A percentile compares a stretch with the other conserved stretches of the same genome.
These are phyloP conservation scores for Endothia cerciana DNA, from an alignment of 2,329 filamentous ascomycete genomes.

Conservation along the genomic window DNA sequence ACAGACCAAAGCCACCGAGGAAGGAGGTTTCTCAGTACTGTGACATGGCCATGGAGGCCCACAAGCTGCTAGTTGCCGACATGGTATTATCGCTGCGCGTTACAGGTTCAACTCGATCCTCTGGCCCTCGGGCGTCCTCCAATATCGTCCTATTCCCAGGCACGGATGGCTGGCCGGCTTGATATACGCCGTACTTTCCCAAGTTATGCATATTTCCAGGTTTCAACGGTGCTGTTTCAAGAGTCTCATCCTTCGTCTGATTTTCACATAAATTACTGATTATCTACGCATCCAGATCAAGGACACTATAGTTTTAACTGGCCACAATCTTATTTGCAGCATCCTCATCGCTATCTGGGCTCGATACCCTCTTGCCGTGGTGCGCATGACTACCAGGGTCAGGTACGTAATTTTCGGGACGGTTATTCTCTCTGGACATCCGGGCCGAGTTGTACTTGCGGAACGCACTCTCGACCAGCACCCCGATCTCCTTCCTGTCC, in stretches of 20 bases:
- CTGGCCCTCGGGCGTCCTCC: too few species aligned
- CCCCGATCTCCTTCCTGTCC: constrained; percentile 46
- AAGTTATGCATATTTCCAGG: background rate
- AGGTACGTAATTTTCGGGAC: constrained; percentile 36
- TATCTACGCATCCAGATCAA: background rate
- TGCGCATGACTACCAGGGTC: constrained; percentile 11
- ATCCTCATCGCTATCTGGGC: background rate
- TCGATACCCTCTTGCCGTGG: background rate
- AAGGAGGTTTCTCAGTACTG: too few species aligned
- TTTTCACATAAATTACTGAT: background rate
- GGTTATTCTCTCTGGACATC: constrained; percentile 46
- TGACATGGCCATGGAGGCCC: too few species aligned
- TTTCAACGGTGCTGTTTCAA: background rate
- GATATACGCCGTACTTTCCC: too few species aligned
- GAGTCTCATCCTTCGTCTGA: background rate
- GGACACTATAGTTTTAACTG: background rate
- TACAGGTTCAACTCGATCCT: too few species aligned
- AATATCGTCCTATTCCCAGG: too few species aligned
- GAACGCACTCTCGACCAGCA: constrained; percentile 47
- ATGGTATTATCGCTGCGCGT: too few species aligned
- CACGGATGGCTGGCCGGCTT: too few species aligned
- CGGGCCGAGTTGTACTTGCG: constrained; percentile 48
- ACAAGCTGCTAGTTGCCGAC: too few species aligned
- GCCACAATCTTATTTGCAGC: background rate
- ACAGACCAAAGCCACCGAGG: too few species aligned